phyloP scores from a whole-genome alignment of 2,329 filamentous ascomycete genomes.

The Trichoderma semiorbis region DNA sequence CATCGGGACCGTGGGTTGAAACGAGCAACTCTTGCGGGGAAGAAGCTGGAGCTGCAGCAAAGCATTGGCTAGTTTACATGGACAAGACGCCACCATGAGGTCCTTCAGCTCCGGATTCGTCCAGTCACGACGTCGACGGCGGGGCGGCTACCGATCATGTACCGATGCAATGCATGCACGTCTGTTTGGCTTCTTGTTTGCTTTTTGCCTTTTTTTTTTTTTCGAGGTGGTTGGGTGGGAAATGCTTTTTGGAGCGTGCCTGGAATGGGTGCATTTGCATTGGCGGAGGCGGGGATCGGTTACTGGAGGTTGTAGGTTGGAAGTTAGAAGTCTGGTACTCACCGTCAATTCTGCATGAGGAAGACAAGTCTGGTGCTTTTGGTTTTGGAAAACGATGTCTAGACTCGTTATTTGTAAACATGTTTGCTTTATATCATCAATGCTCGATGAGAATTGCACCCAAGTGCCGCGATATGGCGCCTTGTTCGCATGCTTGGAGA shows the following conservation, averaged over 20 bases:
- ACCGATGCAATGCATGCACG: constrained; percentile 19
- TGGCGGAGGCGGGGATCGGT: not conserved
- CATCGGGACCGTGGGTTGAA: constrained; percentile 21
- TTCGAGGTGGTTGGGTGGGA: not conserved
- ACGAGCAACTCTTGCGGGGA: constrained; percentile 18
- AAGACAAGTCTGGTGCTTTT: not conserved
- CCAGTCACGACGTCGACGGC: not conserved
- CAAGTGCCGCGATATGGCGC: not conserved
- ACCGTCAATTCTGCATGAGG: not conserved
- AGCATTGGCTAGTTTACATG: not conserved
- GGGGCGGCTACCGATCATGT: constrained; percentile 15
- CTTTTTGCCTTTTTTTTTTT: not conserved
- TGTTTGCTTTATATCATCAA: not conserved
- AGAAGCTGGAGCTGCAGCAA: not conserved
- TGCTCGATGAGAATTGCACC: not conserved
- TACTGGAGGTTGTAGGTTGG: not conserved
- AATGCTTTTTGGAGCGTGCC: not conserved
- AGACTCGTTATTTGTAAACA: not conserved
- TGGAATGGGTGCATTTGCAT: not conserved
- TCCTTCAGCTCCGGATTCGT: constrained; percentile 14
- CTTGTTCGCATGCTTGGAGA: not conserved
- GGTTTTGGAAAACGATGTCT: not conserved
- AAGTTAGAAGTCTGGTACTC: not conserved
- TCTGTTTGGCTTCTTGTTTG: constrained; percentile 10
- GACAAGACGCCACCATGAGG: constrained; percentile 15